Evolutionary conservation across 31 red algal genomes (phyloP), one percentile per base, ranked within the genome.

Genomic region (Odonthalia washingtoniensis): DNA sequence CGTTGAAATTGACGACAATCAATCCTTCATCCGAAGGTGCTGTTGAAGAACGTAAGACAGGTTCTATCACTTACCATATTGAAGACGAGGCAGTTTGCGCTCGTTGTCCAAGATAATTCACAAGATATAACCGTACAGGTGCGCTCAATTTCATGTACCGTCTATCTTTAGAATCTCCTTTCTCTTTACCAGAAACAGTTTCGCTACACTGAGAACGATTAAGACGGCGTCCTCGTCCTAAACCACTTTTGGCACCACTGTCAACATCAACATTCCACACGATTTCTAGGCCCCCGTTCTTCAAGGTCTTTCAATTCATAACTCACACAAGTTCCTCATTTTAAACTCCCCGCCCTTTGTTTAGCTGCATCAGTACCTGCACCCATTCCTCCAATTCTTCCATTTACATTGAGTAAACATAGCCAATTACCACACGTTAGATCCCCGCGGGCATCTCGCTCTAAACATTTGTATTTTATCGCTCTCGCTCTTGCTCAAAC

Each of bases 21-120:
- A 77, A 90, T 75, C 83, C 78, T n/a, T 90, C 87, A 67, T 90
- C 87, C 17, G 68, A 57, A n/a, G n/a, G n/a, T 18, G 87, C 68
- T 36, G 63, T 44, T 33, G 87, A 80, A 24, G 78, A 77, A 5
- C 87, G 73, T 6, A 91, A 72, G 3, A 91, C 80, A 31, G 89
- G 65, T 43, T 85, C 72, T 18, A 85, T 17, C 5, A 63, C 52
- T 5, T 49, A 46, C 89, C 89, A 80, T 46, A 85, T 73, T 17
- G 73, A 24, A 18, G 69, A 40, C n/a, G 89, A 35, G n/a, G n/a
- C n/a, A n/a, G n/a, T n/a, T n/a, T n/a, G n/a, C 39, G 81, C 68
- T 45, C 60, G 52, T 9, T 64, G 68, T 62, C 78, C 52, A 12
- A 91, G 28, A 57, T 91, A 85, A 32, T 83, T 62, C 30, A 83